These are phyloP conservation scores for Botryosphaeria dothidea DNA, from an alignment of 2,329 filamentous ascomycete species.

Conservation along the genomic window DNA sequence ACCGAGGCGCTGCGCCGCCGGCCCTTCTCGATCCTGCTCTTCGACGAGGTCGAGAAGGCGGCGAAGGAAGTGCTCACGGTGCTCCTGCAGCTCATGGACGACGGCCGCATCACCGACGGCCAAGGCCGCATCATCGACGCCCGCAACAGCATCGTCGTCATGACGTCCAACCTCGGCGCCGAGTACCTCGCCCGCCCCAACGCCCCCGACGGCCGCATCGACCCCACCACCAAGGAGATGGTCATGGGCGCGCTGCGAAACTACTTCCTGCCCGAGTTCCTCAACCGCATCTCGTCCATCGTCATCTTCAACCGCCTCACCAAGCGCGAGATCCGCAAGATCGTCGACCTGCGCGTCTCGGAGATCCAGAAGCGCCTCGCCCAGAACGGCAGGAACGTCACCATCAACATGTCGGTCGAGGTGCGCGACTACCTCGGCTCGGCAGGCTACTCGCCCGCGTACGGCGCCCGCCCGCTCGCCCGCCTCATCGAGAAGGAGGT, in stretches of 20 bases:
- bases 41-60: conserved; percentile 98
- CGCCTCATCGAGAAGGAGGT: conserved; percentile 97
- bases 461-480: conserved; percentile 85
- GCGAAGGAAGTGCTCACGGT: conserved; percentile 97
- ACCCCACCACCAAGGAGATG: conserved; percentile 79
- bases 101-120: conserved; percentile 96
- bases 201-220: conserved; percentile 79
- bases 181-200: conserved; percentile 85
- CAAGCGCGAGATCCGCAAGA: conserved; percentile 84
- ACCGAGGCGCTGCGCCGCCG: conserved; percentile 92
- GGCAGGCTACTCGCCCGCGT: conserved; percentile 91
- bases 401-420: conserved; percentile 77
- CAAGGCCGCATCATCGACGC: conserved; percentile 94
- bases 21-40: conserved; percentile 96
- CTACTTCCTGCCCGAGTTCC: conserved; percentile 97
- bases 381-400: conserved; percentile 80
- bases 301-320: conserved; percentile 99
- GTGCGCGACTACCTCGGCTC: conserved; percentile 92
- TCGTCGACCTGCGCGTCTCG: conserved; percentile 83
- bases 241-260: conserved; percentile 89
- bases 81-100: conserved; percentile 98
- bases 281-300: conserved; percentile 93
- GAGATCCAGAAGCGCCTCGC: conserved; percentile 93
- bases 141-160: conserved; percentile 97
- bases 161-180: conserved; percentile 96